These are phyloP conservation scores for Parachaetomium inaequale DNA, from an alignment of 495 filamentous ascomycete species.

Conservation along the genomic window DNA sequence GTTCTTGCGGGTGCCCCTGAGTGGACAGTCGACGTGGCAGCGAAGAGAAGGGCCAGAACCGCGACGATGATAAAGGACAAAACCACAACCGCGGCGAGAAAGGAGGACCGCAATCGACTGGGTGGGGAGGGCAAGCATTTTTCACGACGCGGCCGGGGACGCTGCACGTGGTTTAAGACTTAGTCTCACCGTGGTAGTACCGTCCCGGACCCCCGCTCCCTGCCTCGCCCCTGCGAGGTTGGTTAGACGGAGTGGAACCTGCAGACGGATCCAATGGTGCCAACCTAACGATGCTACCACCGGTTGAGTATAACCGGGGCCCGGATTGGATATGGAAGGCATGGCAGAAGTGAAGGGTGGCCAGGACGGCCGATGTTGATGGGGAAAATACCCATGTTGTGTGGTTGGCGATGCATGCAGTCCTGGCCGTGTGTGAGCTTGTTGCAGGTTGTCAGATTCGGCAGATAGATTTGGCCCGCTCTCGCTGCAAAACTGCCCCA, in stretches of 20 bases:
- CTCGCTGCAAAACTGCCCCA: background rate
- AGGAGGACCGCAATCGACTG: background rate
- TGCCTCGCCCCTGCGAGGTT: background rate
- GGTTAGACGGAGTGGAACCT: background rate
- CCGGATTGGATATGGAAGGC: background rate
- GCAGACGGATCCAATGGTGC: background rate
- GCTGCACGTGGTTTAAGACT: conserved; percentile 5
- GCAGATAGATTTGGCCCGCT: conserved; percentile 18
- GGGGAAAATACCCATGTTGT: background rate
- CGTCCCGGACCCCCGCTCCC: background rate
- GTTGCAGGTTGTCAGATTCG: conserved; percentile 8
- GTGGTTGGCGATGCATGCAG: background rate
- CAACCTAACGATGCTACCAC: background rate
- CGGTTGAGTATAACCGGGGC: conserved; percentile 5
- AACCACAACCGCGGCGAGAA: background rate
- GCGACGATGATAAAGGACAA: background rate
- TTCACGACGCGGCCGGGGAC: background rate
- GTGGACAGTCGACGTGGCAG: background rate
- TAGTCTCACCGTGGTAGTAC: background rate
- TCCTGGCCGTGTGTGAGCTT: background rate
- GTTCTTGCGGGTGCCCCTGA: background rate
- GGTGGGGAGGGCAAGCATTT: background rate
- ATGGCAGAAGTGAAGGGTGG: background rate
- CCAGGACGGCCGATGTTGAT: background rate
- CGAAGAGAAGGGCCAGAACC: background rate